Evolutionary conservation across 2,329 filamentous ascomycete species (phyloP).

Genomic region (Colletotrichum musae): DNA sequence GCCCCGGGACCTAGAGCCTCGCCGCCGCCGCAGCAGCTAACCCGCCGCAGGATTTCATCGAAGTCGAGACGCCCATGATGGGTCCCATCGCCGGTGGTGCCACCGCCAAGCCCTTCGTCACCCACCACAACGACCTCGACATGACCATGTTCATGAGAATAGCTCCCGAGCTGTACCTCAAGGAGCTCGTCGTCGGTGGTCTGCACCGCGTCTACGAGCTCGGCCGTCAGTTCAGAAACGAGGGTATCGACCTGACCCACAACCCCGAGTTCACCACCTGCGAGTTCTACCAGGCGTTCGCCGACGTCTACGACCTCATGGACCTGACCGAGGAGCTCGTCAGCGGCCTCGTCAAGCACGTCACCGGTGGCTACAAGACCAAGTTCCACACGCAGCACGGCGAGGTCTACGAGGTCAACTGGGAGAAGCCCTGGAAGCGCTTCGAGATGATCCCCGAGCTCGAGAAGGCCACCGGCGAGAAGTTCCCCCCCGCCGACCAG

Average conservation of each 20-base stretch:
- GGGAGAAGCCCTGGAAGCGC: slow-evolving; percentile 93
- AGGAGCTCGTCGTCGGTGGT: slow-evolving; percentile 95
- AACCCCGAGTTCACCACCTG: slow-evolving; percentile 98
- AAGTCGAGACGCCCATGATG: slow-evolving; percentile 98
- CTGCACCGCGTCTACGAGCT: slow-evolving; percentile 96
- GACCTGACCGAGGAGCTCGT: slow-evolving; percentile 93
- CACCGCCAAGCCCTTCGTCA: slow-evolving; percentile 94
- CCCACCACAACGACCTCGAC: slow-evolving; percentile 95
- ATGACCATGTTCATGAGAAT: slow-evolving; percentile 90
- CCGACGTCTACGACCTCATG: slow-evolving; percentile 92
- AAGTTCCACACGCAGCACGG: slow-evolving; percentile 89
- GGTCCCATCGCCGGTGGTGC: slow-evolving; percentile 96
- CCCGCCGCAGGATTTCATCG: slow-evolving; percentile 77
- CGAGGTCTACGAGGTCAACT: slow-evolving; percentile 92
- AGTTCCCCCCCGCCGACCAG: slow-evolving; percentile 90
- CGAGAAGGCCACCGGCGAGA: slow-evolving; percentile 91
- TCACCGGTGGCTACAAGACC: slow-evolving; percentile 89
- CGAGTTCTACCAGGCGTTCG: slow-evolving; percentile 97
- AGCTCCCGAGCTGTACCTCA: slow-evolving; percentile 95
- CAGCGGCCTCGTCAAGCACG: slow-evolving; percentile 87
- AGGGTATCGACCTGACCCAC: slow-evolving; percentile 92
- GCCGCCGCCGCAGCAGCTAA: not conserved
- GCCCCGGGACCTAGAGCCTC: too few species aligned
- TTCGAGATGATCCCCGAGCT: slow-evolving; percentile 97
- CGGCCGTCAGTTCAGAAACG: slow-evolving; percentile 95